phyloP scores from a whole-genome alignment of 306 rosid species.

The Amphicarpaea edgeworthii region DNA sequence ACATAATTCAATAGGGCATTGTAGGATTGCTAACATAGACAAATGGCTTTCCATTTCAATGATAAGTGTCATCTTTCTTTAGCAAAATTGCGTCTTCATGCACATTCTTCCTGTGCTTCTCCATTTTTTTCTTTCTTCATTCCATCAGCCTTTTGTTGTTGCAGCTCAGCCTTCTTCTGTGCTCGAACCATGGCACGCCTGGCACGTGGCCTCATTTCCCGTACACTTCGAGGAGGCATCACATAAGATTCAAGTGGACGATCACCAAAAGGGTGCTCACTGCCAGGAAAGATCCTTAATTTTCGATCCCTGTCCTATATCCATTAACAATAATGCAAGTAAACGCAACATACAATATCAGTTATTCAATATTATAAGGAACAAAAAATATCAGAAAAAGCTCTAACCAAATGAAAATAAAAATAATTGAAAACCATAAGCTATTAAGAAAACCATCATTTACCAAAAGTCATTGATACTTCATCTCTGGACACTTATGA shows the following conservation, averaged over 20 bases:
- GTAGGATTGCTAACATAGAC: slow-evolving; percentile 23
- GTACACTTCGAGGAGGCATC: slow-evolving; percentile 79
- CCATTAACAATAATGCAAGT: slow-evolving; percentile 39
- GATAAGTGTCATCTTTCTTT: slow-evolving; percentile 20
- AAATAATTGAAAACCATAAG: slow-evolving; percentile 27
- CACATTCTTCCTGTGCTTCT: slow-evolving; percentile 56
- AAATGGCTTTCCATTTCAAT: neutral
- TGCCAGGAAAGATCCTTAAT: slow-evolving; percentile 78
- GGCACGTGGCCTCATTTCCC: slow-evolving; percentile 84
- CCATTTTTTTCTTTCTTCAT: slow-evolving; percentile 57
- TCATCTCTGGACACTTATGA: slow-evolving; percentile 19
- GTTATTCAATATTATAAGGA: neutral
- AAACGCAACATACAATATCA: slow-evolving; percentile 29
- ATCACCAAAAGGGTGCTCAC: slow-evolving; percentile 87
- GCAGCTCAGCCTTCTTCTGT: slow-evolving; percentile 81
- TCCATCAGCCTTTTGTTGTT: slow-evolving; percentile 52
- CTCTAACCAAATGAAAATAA: neutral
- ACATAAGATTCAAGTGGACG: slow-evolving; percentile 76
- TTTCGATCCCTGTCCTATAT: slow-evolving; percentile 94
- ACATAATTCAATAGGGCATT: neutral
- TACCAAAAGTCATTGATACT: neutral
- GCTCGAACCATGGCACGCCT: slow-evolving; percentile 94
- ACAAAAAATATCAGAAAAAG: neutral
- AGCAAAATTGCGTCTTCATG: slow-evolving; percentile 47
- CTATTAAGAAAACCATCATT: slow-evolving; percentile 13